These are phyloP conservation scores for Xerocomellus amylosporus DNA, from an alignment of 768 basidiomycete genomes.

Conservation along the genomic window DNA sequence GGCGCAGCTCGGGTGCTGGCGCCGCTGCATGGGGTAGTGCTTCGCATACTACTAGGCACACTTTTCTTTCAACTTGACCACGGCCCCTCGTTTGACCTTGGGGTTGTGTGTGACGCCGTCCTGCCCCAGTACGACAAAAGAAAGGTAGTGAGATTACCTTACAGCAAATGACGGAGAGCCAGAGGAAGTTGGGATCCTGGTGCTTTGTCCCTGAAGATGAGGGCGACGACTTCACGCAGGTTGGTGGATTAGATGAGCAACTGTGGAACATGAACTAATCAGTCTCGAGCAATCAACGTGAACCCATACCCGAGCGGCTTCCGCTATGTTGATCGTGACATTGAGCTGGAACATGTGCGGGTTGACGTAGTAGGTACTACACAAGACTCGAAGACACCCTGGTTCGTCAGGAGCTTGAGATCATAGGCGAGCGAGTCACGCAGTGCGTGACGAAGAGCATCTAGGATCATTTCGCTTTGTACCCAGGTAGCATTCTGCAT, in stretches of 20 bases:
- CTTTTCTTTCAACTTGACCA: conserved; percentile 46
- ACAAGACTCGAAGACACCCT: no score
- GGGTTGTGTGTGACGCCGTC: conserved; percentile 40
- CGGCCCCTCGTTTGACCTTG: conserved; percentile 53
- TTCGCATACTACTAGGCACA: conserved; percentile 32
- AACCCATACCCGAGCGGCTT: conserved; percentile 44
- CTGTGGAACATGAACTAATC: conserved; percentile 36
- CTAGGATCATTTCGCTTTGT: no score
- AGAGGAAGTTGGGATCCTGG: conserved; percentile 84
- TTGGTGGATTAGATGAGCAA: conserved; percentile 92
- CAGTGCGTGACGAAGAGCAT: no score
- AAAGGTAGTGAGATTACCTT: conserved; percentile 77
- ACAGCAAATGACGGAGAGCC: conserved; percentile 78
- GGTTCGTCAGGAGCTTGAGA: no score
- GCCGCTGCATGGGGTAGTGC: conserved; percentile 10
- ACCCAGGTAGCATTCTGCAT: no score
- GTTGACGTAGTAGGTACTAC: no score
- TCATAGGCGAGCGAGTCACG: no score
- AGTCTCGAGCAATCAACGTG: not conserved
- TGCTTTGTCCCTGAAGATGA: conserved; percentile 76
- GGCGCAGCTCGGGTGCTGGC: not conserved
- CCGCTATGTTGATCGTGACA: no score
- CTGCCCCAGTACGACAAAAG: conserved; percentile 56
- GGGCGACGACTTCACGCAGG: conserved; percentile 77
- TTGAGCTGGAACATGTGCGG: no score